Base-by-base conservation (phyloP, 2,329 filamentous ascomycete species). In the Alternaria arbusti region DNA sequence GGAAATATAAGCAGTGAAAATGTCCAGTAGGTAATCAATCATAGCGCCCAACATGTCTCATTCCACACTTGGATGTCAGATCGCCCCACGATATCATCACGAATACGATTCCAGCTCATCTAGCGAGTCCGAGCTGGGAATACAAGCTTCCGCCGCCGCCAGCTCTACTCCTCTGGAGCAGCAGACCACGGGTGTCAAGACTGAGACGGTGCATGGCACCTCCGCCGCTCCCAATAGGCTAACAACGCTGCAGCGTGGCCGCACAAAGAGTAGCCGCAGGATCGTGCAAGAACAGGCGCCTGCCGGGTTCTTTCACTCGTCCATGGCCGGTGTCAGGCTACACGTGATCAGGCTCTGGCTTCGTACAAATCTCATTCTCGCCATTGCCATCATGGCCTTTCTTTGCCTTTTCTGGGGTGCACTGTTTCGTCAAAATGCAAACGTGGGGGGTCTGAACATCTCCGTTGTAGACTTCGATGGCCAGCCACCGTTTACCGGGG, bases 391-490 rank as follows among this genome's bases (percentile, higher is more conserved):
- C 46, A 65, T 76, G 61, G 60, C 50, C 13, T 66, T 75, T 36
- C 67, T 77, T 10, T 70, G 71, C 44, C 59, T 76, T 8, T 76
- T 74, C 55, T 77, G 74, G 74, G 74, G 74, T 25, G 74, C 70
- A 10, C 58, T 76, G n/a, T 74, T 76, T 46, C 63, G 66, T 15
- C 70, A 75, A 46, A 68, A 68, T 22, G 60, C 69, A 2, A 65
- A 68, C 9, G 61, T 72, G 10, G 54, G 57, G 12, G 76, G 79
- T 0, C 75, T 90, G 8, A 82, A 80, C 6, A 81, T 91, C 12
- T 84, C 85, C 65, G 84, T 90, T 1, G 88, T 91, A 32, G 87
- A 90, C 74, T 90, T 90, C 64, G 89, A 91, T 72, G 85, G 84
- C 5, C 63, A 71, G 25, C 79, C 84, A 2, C 87, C 87, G 1